Evolutionary conservation across 352 stramenopile species (phyloP).

Genomic region (Pythium oligandrum): DNA sequence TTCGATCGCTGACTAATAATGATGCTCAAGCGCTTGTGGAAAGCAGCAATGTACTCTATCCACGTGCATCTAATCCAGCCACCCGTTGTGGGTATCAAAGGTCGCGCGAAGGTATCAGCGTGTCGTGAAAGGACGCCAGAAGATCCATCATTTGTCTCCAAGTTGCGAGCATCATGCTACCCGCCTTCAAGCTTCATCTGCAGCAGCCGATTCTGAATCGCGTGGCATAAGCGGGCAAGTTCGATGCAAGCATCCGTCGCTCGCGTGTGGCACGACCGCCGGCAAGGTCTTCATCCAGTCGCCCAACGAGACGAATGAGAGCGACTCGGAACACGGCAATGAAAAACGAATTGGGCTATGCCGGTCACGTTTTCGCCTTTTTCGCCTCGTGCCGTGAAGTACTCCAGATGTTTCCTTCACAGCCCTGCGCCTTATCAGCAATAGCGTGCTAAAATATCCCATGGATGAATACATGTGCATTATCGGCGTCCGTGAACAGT

Average conservation of each 20-base stretch:
- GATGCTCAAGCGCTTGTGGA: no score
- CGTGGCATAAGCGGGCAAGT: slow-evolving; percentile 69
- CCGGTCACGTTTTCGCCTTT: background rate
- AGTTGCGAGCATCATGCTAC: slow-evolving; percentile 35
- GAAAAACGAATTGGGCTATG: slow-evolving; percentile 4
- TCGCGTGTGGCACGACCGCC: no score
- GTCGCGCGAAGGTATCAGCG: no score
- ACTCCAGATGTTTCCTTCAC: slow-evolving; percentile 53
- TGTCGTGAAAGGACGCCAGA: no score
- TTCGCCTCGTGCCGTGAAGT: slow-evolving; percentile 1
- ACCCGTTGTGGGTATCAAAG: no score
- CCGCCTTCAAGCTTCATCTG: slow-evolving; percentile 78
- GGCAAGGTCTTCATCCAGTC: slow-evolving; percentile 44
- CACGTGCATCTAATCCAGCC: no score
- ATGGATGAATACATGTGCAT: slow-evolving; percentile 22
- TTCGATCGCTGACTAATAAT: no score
- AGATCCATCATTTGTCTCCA: no score
- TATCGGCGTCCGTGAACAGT: slow-evolving; percentile 13
- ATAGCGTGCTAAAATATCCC: slow-evolving; percentile 53
- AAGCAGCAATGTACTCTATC: no score
- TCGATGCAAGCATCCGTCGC: slow-evolving; percentile 28
- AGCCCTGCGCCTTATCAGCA: slow-evolving; percentile 49
- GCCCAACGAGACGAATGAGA: slow-evolving; percentile 67
- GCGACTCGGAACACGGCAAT: slow-evolving; percentile 35
- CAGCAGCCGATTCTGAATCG: slow-evolving; percentile 75